phyloP scores from a whole-genome alignment of 1,284 basidiomycete species.

The Marasmius sp. region DNA sequence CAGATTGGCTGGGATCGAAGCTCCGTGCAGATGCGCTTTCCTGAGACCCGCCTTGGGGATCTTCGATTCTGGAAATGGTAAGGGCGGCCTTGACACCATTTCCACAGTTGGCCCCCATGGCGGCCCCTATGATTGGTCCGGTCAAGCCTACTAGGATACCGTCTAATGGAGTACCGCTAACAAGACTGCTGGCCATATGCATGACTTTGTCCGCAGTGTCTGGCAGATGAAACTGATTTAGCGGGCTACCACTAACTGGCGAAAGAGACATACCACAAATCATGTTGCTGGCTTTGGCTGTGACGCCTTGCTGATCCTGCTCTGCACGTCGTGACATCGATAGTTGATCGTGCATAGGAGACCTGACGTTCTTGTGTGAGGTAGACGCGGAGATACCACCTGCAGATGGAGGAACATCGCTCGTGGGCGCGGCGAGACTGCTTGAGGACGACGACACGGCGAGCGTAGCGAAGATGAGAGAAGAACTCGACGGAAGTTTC shows the following conservation, averaged over 20 bases:
- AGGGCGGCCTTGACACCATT: neutral
- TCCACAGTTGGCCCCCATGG: neutral
- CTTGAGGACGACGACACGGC: conserved; percentile 6
- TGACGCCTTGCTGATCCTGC: neutral
- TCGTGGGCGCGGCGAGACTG: conserved; percentile 7
- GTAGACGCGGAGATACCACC: neutral
- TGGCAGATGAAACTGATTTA: neutral
- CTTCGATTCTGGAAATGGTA: neutral
- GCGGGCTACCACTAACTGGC: neutral
- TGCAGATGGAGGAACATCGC: neutral
- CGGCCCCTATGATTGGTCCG: too few species aligned
- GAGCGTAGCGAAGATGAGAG: conserved; percentile 10
- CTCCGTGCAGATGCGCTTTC: neutral
- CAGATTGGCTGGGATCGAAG: neutral
- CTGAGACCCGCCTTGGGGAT: neutral
- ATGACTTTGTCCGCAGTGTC: neutral
- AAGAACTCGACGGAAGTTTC: conserved; percentile 5
- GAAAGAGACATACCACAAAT: neutral
- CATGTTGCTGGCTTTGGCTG: neutral
- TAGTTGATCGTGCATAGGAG: neutral
- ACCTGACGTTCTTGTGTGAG: neutral
- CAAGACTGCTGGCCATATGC: neutral
- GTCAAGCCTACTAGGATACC: neutral
- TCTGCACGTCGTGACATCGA: neutral
- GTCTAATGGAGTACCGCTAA: too few species aligned